Percentiles rank a stretch among this genome's conserved stretches.
These are phyloP conservation scores for Tulasnella sp. DNA, from an alignment of 768 basidiomycete species.

Conservation along the genomic window DNA sequence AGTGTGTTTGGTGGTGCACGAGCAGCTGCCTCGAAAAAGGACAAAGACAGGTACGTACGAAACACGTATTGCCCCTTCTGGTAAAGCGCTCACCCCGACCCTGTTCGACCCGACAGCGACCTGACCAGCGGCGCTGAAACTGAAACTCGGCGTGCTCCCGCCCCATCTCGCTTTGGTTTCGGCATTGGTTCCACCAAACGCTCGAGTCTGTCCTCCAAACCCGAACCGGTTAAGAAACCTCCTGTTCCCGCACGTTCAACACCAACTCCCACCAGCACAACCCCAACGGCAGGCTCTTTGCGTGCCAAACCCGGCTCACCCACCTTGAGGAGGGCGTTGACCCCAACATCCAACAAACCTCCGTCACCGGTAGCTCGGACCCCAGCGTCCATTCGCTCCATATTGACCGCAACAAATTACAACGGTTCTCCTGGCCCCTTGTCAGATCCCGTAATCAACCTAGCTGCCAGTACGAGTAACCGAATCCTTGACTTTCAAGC, in stretches of 20 bases:
- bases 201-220: not conserved
- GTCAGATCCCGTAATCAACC: constrained; percentile 28
- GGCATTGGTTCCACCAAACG: not conserved
- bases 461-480: constrained; percentile 7
- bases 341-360: not conserved
- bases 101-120: constrained; percentile 3
- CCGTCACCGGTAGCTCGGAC: constrained; percentile 7
- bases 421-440: constrained; percentile 26
- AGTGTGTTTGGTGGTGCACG: not conserved
- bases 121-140: not conserved
- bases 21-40: constrained; percentile 1
- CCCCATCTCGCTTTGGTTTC: not conserved
- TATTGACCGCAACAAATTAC: not conserved
- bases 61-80: constrained; percentile 3
- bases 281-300: not conserved
- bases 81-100: constrained; percentile 5
- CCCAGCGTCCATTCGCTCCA: not conserved
- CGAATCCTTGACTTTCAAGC: constrained; percentile 17
- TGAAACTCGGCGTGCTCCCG: not conserved
- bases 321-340: not conserved
- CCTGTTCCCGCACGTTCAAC: not conserved
- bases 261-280: not conserved
- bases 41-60: constrained; percentile 16
- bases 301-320: not conserved
- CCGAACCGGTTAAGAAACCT: not conserved